phyloP scores from a whole-genome alignment of 2,329 filamentous ascomycete genomes.

The Exophiala sideris region DNA sequence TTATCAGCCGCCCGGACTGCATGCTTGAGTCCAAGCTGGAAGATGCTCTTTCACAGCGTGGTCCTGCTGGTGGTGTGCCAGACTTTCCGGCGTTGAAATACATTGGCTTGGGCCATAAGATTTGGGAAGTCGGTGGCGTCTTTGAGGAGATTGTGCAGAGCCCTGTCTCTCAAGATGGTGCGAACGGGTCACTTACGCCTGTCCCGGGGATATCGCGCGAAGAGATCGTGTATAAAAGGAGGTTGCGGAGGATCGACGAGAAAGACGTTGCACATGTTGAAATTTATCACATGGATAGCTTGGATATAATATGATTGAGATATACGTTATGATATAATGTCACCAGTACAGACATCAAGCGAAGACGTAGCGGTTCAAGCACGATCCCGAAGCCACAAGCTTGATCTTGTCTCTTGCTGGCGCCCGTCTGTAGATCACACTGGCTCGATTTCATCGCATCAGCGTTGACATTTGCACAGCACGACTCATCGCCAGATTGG shows the following conservation, averaged over 20 bases:
- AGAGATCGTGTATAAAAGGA: slow-evolving; percentile 32
- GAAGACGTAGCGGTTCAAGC: too few relatives aligned
- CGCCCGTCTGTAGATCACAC: too few relatives aligned
- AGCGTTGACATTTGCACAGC: too few relatives aligned
- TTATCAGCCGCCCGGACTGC: slow-evolving; percentile 10
- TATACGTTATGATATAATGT: too few relatives aligned
- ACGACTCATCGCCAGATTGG: too few relatives aligned
- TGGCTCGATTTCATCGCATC: too few relatives aligned
- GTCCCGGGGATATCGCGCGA: slow-evolving; percentile 24
- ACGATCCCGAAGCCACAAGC: too few relatives aligned
- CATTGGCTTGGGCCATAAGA: slow-evolving; percentile 19
- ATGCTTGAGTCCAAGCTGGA: slow-evolving; percentile 12
- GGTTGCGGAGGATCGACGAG: slow-evolving; percentile 38
- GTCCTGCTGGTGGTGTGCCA: background rate
- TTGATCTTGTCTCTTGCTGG: too few relatives aligned
- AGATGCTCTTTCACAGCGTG: background rate
- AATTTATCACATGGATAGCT: slow-evolving; percentile 43
- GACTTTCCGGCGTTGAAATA: slow-evolving; percentile 19
- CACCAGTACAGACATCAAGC: too few relatives aligned
- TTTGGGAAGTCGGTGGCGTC: slow-evolving; percentile 18
- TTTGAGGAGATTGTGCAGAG: slow-evolving; percentile 17
- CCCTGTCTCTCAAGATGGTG: background rate
- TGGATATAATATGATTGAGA: slow-evolving; percentile 30
- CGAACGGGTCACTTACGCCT: slow-evolving; percentile 1
- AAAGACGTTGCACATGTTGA: slow-evolving; percentile 43